Evolutionary conservation across 2,329 filamentous ascomycete species (phyloP), one percentile per base, ranked within the genome.

Genomic region (Hymenoscyphus infarciens): DNA sequence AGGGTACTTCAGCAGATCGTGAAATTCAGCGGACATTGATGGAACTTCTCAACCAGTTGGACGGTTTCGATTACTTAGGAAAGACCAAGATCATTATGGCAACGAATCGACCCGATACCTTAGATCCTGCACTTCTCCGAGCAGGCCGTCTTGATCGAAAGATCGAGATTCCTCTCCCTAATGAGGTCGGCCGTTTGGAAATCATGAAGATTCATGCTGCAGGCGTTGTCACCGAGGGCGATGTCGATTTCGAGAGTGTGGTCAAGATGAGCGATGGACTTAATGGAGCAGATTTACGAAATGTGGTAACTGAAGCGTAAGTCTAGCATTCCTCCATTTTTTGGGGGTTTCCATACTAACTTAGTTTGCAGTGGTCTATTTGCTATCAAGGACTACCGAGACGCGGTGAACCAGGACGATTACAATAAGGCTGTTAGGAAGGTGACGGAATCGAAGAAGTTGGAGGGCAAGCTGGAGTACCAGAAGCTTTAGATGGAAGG

Each of bases 21-120:
- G 95, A 99, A 78, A 99, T 99, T 71, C 95, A 99, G 80, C 89
- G 95, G 74, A 99, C 95, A 39, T 82, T 99, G 64, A 99, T 99
- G 95, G 95, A 99, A 78, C 84, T 99, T 61, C 88, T 99, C 66
- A 99, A 99, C 79, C 95, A 99, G 78, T 87, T 99, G 60, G 95
- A 99, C 76, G 95, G 96, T 70, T 99, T 99, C 81, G 95, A 99
- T 80, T 99, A 99, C 80, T 84, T 99, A 42, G 95, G 96, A 71
- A 97, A 99, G 83, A 99, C 95, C 61, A 99, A 99, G 83, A 99
- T 99, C 76, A 99, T 99, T 81, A 99, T 99, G 96, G 95, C 93
- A 42, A 98, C 95, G 64, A 99, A 99, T 82, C 85, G 95, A 79
- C 95, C 94, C 15, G 94, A 98, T 77, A 98, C 94, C 0, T 86